Evolutionary conservation across 306 rosid genomes (phyloP).

Genomic region (Macrotyloma uniflorum): DNA sequence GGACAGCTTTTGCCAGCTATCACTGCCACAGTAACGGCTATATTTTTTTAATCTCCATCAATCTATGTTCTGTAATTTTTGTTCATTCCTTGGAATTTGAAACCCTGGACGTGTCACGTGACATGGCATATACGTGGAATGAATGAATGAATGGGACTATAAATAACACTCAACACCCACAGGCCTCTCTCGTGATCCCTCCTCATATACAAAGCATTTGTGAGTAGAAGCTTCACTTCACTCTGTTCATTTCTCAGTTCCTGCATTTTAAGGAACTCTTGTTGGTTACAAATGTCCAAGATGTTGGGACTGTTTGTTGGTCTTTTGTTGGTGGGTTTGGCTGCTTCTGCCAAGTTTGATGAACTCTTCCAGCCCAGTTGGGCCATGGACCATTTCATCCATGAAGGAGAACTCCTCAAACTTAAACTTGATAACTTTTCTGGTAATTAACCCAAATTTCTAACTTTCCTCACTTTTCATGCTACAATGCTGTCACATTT

Average conservation of each 20-base stretch:
- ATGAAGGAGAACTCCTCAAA: constrained; percentile 78
- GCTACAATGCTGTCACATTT: not conserved
- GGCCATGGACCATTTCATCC: constrained; percentile 80
- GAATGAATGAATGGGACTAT: constrained; percentile 45
- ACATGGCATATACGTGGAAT: constrained; percentile 47
- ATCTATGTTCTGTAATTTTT: not conserved
- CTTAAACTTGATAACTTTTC: constrained; percentile 83
- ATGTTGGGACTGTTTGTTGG: constrained; percentile 47
- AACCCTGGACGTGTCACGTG: constrained; percentile 47
- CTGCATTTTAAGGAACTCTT: constrained; percentile 13
- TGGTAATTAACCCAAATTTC: constrained; percentile 46
- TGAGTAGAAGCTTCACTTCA: constrained; percentile 39
- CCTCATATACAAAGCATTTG: constrained; percentile 23
- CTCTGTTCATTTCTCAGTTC: not conserved
- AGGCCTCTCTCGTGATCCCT: constrained; percentile 1
- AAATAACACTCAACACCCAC: constrained; percentile 46
- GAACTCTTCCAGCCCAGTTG: constrained; percentile 86
- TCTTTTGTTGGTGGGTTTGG: constrained; percentile 51
- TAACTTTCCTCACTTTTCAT: not conserved
- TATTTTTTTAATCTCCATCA: constrained; percentile 39
- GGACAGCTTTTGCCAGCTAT: constrained; percentile 72
- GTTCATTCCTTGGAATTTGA: constrained; percentile 41
- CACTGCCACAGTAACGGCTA: constrained; percentile 61
- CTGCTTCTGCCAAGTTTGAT: constrained; percentile 66
- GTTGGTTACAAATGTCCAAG: constrained; percentile 27